These are phyloP conservation scores for Phycomyces blakesleeanus DNA, from an alignment of 192 early-diverging fungal genomes.

Conservation along the genomic window DNA sequence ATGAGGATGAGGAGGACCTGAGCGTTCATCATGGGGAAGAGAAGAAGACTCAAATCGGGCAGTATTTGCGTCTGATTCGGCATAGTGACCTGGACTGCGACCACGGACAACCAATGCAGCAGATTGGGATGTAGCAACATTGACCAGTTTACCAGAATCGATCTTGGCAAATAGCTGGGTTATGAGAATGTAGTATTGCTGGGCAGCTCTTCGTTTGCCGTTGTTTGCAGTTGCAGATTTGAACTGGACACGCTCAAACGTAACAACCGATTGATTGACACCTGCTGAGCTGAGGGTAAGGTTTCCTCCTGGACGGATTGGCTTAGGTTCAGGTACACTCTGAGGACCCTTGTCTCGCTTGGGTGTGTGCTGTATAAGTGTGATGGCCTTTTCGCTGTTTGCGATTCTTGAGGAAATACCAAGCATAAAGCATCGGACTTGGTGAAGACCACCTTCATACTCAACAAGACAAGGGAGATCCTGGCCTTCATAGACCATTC, in stretches of 20 bases:
- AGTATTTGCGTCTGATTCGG: conserved; percentile 34
- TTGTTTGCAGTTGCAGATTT: conserved; percentile 92
- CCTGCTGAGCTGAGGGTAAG: conserved; percentile 27
- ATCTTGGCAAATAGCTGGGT: conserved; percentile 69
- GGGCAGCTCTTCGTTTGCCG: conserved; percentile 81
- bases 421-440: conserved; percentile 58
- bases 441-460: conserved; percentile 34
- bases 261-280: conserved; percentile 47
- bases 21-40: conserved; percentile 7
- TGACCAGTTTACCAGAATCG: conserved; percentile 43
- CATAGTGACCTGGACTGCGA: conserved; percentile 86
- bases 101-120: conserved; percentile 82
- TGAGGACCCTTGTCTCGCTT: conserved; percentile 88
- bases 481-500: conserved; percentile 28
- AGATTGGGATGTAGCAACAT: conserved; percentile 61
- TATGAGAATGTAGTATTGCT: conserved; percentile 81
- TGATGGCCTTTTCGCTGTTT: conserved; percentile 52
- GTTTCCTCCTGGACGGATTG: conserved; percentile 41
- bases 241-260: conserved; percentile 92
- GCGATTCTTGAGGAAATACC: conserved; percentile 60
- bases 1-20: background rate
- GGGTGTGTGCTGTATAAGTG: conserved; percentile 71
- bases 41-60: background rate
- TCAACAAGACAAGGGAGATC: conserved; percentile 58
- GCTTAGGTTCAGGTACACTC: conserved; percentile 47